These are phyloP conservation scores for Diaporthe nobilis DNA, from an alignment of 2,329 filamentous ascomycete genomes.

Conservation along the genomic window DNA sequence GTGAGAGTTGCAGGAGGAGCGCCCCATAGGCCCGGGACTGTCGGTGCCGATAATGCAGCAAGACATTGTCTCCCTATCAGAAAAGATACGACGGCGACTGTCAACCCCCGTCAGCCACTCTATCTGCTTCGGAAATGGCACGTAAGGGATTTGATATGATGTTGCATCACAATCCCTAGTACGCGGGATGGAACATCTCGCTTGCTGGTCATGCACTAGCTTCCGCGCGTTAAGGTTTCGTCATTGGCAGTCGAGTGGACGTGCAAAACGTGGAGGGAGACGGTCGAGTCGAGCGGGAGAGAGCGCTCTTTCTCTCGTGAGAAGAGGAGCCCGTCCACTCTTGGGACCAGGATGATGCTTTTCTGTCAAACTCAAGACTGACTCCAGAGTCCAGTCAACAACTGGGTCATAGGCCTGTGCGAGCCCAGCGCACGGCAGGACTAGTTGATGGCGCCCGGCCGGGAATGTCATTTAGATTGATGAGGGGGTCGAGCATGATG, in stretches of 20 bases:
- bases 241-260: slow-evolving; percentile 27
- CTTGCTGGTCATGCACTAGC: slow-evolving; percentile 27
- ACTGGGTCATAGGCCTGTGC: slow-evolving; percentile 29
- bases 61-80: neutral
- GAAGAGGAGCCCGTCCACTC: slow-evolving; percentile 5
- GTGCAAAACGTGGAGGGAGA: slow-evolving; percentile 24
- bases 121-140: slow-evolving; percentile 24
- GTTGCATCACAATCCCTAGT: slow-evolving; percentile 33
- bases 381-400: slow-evolving; percentile 16
- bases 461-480: slow-evolving; percentile 24
- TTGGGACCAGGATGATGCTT: slow-evolving; percentile 20
- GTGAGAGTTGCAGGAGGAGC: slow-evolving; percentile 8
- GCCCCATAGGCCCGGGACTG: neutral
- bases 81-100: neutral
- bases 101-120: neutral
- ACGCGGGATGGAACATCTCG: slow-evolving; percentile 25
- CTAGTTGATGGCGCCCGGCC: slow-evolving; percentile 27
- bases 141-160: slow-evolving; percentile 25
- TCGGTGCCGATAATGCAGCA: neutral
- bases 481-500: slow-evolving; percentile 26
- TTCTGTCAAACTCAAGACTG: slow-evolving; percentile 20
- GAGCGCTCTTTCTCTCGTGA: neutral
- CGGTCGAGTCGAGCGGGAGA: neutral
- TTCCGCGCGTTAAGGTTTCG: slow-evolving; percentile 32
- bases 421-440: slow-evolving; percentile 11